Evolutionary conservation across 192 early-diverging fungal species (phyloP).

Genomic region (Mortierella claussenii): DNA sequence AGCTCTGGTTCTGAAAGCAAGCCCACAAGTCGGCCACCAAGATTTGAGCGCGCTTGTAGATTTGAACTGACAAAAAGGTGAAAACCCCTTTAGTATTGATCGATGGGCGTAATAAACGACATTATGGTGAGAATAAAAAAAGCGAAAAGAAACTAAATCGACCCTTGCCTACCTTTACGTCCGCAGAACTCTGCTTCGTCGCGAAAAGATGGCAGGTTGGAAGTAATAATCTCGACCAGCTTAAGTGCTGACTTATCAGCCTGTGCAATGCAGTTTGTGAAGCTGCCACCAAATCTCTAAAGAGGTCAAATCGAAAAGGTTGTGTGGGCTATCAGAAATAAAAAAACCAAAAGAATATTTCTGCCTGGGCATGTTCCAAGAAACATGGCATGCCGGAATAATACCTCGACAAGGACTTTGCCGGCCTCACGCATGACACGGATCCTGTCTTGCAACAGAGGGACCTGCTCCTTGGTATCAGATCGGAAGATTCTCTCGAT

Average conservation of each 20-base stretch:
- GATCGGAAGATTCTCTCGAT: slow-evolving; percentile 71
- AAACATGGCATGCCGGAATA: neutral
- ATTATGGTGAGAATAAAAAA: neutral
- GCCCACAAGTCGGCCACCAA: slow-evolving; percentile 89
- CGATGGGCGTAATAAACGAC: no score
- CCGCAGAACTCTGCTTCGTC: slow-evolving; percentile 71
- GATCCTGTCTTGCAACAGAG: slow-evolving; percentile 70
- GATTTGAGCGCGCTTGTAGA: slow-evolving; percentile 89
- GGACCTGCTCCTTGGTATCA: slow-evolving; percentile 68
- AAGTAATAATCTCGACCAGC: slow-evolving; percentile 66
- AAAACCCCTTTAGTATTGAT: no score
- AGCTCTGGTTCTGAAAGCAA: slow-evolving; percentile 76
- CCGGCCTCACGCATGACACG: slow-evolving; percentile 76
- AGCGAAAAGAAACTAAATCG: neutral
- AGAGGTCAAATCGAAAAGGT: neutral
- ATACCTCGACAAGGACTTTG: slow-evolving; percentile 66
- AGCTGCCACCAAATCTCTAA: slow-evolving; percentile 69
- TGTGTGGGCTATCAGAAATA: neutral
- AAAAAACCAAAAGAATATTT: neutral
- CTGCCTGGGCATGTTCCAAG: neutral
- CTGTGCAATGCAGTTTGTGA: slow-evolving; percentile 65
- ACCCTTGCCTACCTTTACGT: slow-evolving; percentile 54
- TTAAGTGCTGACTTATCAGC: slow-evolving; percentile 64
- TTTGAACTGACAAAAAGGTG: slow-evolving; percentile 51
- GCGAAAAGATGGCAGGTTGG: slow-evolving; percentile 72